Evolutionary conservation across 2,329 filamentous ascomycete genomes (phyloP).

Genomic region (Colletotrichum tropicale): DNA sequence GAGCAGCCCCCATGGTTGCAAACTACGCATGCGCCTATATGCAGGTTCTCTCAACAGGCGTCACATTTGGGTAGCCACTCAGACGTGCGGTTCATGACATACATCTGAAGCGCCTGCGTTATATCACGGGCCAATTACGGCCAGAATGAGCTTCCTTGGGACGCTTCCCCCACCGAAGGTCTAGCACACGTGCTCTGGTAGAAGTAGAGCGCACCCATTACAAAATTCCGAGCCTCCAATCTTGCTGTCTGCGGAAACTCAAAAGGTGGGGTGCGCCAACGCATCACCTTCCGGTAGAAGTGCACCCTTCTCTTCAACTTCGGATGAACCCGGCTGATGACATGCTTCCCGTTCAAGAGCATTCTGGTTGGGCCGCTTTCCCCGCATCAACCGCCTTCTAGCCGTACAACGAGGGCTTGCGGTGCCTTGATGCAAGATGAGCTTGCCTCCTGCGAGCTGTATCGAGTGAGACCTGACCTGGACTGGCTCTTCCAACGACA

Average conservation of each 20-base stretch:
- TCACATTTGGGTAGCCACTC: constrained; percentile 6
- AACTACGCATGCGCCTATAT: constrained; percentile 14
- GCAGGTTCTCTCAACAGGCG: constrained; percentile 8
- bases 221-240: neutral
- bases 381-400: neutral
- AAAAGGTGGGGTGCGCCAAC: constrained; percentile 8
- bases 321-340: constrained; percentile 15
- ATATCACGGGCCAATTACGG: neutral
- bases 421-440: neutral
- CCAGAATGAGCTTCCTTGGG: neutral
- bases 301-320: neutral
- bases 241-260: neutral
- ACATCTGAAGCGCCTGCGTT: neutral
- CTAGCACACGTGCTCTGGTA: neutral
- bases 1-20: neutral
- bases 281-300: neutral
- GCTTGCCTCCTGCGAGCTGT: neutral
- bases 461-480: too few relatives aligned
- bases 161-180: neutral
- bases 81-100: neutral
- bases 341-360: neutral
- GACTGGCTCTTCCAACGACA: neutral
- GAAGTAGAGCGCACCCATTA: neutral
- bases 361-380: neutral
- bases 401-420: neutral